Percentiles rank a stretch among this genome's conserved stretches.
These are phyloP conservation scores for Blepharisma undulans DNA, from an alignment of 169 alveolate species.

Conservation along the genomic window DNA sequence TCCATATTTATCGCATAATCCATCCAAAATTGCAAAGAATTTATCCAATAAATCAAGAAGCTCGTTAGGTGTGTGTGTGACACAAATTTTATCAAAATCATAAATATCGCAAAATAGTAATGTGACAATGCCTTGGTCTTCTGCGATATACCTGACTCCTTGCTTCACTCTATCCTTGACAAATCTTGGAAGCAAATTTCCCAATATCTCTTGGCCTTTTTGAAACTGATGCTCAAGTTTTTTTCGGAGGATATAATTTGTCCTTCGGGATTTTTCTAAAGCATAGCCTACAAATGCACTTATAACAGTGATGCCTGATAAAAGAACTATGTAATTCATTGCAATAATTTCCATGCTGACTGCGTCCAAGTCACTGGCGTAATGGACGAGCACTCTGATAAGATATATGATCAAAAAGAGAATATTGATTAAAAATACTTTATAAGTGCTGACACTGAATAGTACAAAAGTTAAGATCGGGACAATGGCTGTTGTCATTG, in stretches of 20 bases:
- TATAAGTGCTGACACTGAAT: constrained; percentile 32
- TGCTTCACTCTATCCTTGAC: constrained; percentile 76
- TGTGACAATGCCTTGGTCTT: constrained; percentile 93
- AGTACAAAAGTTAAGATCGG: constrained; percentile 32
- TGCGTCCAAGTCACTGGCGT: not conserved
- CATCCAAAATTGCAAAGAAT: constrained; percentile 26
- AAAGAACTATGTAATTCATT: constrained; percentile 1
- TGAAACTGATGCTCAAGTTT: constrained; percentile 41
- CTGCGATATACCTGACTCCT: constrained; percentile 81
- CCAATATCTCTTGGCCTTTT: constrained; percentile 60
- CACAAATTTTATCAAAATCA: constrained; percentile 92
- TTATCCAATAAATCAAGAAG: constrained; percentile 33
- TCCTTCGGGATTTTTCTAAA: constrained; percentile 16
- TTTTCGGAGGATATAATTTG: constrained; percentile 16
- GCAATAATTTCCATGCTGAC: not conserved
- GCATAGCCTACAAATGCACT: constrained; percentile 37
- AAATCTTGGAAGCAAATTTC: constrained; percentile 83
- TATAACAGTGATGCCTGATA: constrained; percentile 13
- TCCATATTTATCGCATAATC: constrained; percentile 37
- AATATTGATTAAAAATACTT: constrained; percentile 24
- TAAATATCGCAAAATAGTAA: constrained; percentile 96
- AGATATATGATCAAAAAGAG: not conserved
- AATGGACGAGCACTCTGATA: not conserved
- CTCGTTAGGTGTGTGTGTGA: constrained; percentile 41
- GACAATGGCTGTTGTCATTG: constrained; percentile 30